Conservation (phyloP, 2,329 filamentous ascomycete species). For the Stromatinia cepivora region DNA sequence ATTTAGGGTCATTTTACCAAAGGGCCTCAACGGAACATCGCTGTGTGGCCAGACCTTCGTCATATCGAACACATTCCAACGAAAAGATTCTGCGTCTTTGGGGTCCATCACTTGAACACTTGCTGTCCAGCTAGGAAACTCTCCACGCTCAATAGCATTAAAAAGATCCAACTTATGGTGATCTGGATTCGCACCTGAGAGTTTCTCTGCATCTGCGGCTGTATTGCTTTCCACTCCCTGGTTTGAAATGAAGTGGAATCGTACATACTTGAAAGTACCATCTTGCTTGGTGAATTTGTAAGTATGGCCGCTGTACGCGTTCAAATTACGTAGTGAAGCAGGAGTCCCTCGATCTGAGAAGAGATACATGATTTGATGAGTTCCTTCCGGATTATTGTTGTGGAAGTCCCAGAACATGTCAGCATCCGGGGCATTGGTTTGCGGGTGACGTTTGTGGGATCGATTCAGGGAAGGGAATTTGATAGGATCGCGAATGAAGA, state of each 20-base stretch:
- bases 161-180: conserved; percentile 64
- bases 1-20: conserved; percentile 65
- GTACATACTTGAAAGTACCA: conserved; percentile 64
- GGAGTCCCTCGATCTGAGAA: conserved; percentile 67
- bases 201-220: conserved; percentile 56
- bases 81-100: conserved; percentile 59
- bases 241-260: conserved; percentile 63
- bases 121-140: conserved; percentile 63
- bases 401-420: conserved; percentile 26
- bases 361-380: conserved; percentile 64
- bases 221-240: conserved; percentile 62
- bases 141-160: conserved; percentile 59
- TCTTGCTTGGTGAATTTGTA: conserved; percentile 67
- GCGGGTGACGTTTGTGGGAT: conserved; percentile 47
- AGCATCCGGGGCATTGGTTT: conserved; percentile 42
- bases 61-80: conserved; percentile 66
- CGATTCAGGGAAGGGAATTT: conserved; percentile 62
- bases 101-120: conserved; percentile 65
- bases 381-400: conserved; percentile 47
- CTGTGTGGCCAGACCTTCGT: conserved; percentile 69
- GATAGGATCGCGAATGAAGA: conserved; percentile 68
- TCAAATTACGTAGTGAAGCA: conserved; percentile 64
- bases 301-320: conserved; percentile 67
- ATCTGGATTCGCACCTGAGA: conserved; percentile 60
- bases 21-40: conserved; percentile 60